A percentile compares a stretch with the other conserved stretches of the same genome.
Conservation (phyloP, 73 alveolate species). For the Symbiodinium pilosum region DNA sequence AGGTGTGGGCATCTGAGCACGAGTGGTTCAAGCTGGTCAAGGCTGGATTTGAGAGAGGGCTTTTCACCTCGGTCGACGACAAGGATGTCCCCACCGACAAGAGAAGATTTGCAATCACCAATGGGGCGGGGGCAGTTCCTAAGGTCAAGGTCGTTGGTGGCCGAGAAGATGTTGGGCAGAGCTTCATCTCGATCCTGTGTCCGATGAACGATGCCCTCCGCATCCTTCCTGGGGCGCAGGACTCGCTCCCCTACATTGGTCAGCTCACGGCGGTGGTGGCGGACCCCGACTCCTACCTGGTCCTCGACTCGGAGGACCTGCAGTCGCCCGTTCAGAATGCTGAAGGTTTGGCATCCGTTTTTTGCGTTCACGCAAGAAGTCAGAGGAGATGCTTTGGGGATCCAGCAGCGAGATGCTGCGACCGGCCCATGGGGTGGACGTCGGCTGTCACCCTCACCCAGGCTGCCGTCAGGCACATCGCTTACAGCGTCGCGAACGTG, state of each 20-base stretch:
- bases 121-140: not conserved
- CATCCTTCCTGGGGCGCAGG: not conserved
- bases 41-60: not conserved
- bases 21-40: not conserved
- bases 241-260: not conserved
- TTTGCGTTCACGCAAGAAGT: not conserved
- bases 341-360: not conserved
- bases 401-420: not conserved
- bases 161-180: not conserved
- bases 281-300: not conserved
- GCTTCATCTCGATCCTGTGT: not conserved
- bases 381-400: not conserved
- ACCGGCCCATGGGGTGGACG: conserved; percentile 55
- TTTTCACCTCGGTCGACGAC: not conserved
- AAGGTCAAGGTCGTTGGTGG: not conserved
- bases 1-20: too few species aligned
- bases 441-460: not conserved
- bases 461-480: not conserved
- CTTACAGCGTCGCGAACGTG: not conserved
- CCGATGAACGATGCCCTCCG: not conserved
- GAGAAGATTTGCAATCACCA: not conserved
- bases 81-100: not conserved
- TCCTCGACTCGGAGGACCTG: not conserved
- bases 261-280: not conserved
- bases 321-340: not conserved